These are phyloP conservation scores for Apiospora phragmitis DNA, from an alignment of 2,329 filamentous ascomycete genomes.

Conservation along the genomic window DNA sequence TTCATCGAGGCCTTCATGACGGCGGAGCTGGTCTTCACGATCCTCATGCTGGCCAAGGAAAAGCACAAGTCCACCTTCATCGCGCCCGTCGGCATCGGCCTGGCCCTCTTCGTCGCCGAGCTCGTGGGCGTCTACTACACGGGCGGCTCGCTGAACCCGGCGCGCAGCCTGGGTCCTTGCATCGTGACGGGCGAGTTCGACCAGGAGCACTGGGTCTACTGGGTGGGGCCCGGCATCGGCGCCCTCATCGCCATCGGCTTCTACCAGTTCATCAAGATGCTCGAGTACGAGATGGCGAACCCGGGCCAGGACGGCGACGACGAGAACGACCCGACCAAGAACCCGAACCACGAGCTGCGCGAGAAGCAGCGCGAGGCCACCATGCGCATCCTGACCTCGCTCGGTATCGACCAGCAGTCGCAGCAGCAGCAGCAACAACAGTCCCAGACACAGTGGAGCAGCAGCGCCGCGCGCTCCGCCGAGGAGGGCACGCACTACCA, in stretches of 20 bases:
- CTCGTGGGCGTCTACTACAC: conserved; percentile 43
- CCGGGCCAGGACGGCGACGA: conserved; percentile 34
- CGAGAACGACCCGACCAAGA: conserved; percentile 19
- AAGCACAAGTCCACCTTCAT: conserved; percentile 64
- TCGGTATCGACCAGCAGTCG: conserved; percentile 13
- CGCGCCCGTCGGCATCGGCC: conserved; percentile 62
- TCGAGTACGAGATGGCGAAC: conserved; percentile 41
- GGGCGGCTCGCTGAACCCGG: conserved; percentile 40
- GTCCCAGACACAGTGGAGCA: not conserved
- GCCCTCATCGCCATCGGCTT: conserved; percentile 32
- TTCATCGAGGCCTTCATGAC: conserved; percentile 59
- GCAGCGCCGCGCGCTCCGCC: conserved; percentile 5
- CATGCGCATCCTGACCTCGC: conserved; percentile 15
- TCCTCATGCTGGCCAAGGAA: conserved; percentile 61
- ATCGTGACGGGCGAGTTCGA: conserved; percentile 37
- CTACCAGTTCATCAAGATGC: conserved; percentile 41
- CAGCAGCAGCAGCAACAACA: not conserved
- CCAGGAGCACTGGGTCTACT: conserved; percentile 42
- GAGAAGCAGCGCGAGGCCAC: conserved; percentile 21
- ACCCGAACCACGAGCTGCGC: conserved; percentile 20
- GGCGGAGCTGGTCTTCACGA: conserved; percentile 52
- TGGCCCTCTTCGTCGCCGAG: conserved; percentile 55
- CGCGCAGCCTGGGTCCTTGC: conserved; percentile 38
- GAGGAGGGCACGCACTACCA: conserved; percentile 17
- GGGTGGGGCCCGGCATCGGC: conserved; percentile 43